phyloP scores from a whole-genome alignment of 2,329 filamentous ascomycete genomes.

The Malbranchea cinnamomea region DNA sequence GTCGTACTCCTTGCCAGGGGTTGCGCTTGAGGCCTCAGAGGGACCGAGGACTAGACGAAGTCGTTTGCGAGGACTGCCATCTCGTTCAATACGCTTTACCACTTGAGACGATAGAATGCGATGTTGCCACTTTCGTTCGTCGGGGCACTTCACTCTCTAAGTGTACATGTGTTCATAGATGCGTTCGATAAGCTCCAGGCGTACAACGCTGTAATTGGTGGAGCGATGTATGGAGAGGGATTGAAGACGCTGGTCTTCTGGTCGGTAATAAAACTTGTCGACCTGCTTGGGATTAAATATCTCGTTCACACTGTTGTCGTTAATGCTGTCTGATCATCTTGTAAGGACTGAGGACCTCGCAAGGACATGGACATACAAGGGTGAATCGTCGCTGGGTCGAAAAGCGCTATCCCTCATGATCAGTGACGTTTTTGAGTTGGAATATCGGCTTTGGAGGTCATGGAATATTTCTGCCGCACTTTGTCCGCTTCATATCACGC shows the following conservation, averaged over 20 bases:
- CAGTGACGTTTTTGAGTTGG: slow-evolving; percentile 61
- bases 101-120: slow-evolving; percentile 58
- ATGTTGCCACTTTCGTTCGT: slow-evolving; percentile 65
- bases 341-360: slow-evolving; percentile 1
- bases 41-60: slow-evolving; percentile 48
- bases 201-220: slow-evolving; percentile 91
- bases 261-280: slow-evolving; percentile 57
- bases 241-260: slow-evolving; percentile 41
- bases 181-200: slow-evolving; percentile 75
- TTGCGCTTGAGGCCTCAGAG: slow-evolving; percentile 20
- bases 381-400: slow-evolving; percentile 84
- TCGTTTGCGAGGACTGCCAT: slow-evolving; percentile 32
- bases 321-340: slow-evolving; percentile 1
- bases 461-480: slow-evolving; percentile 92
- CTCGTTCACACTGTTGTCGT: slow-evolving; percentile 59
- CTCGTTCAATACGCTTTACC: slow-evolving; percentile 44
- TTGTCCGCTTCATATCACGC: slow-evolving; percentile 77
- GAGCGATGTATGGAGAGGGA: slow-evolving; percentile 53
- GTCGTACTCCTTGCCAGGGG: slow-evolving; percentile 13
- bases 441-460: slow-evolving; percentile 69
- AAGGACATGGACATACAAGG: slow-evolving; percentile 54
- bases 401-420: slow-evolving; percentile 73
- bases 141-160: slow-evolving; percentile 55
- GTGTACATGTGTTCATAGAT: slow-evolving; percentile 80
- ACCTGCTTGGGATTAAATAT: slow-evolving; percentile 86